Base-by-base conservation (phyloP, 2,329 filamentous ascomycete genomes). In the Ophiostoma populinum region DNA sequence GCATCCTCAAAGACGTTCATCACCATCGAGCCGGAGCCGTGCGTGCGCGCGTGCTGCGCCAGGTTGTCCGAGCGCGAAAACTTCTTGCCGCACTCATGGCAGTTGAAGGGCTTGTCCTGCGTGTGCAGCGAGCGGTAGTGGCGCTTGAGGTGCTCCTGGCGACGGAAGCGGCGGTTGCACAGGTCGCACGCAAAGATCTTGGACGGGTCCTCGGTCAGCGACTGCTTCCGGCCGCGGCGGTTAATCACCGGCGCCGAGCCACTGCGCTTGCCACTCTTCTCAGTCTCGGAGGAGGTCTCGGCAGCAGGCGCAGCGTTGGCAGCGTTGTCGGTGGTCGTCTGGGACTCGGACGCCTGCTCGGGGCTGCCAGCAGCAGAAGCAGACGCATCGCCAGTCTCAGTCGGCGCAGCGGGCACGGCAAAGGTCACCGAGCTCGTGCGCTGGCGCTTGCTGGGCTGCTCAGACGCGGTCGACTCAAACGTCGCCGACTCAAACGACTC, bases 51-150 rank as follows among this genome's bases (percentile, higher is more conserved):
- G 55, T 98, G 90, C 61, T 98, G 90, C 17, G 85, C 81, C 12
- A 98, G 71, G 65, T 98, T 98, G 61, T 98, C 90, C 48, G 82
- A 92, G 49, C 90, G 79, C 15, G 87, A 95, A 63, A 95, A 98
- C 66, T 92, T 94, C 78, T 98, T 98, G 49, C 90, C 87, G 51
- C 90, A 98, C 62, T 98, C 87, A 45, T 75, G 72, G 67, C 90
- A 98, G 62, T 92, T 83, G 50, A 95, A 98, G 5, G 90, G 90
- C 75, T 95, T 98, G 55, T 95, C 90, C 52, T 92, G 79, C 1
- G 90, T 98, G 67, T 98, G 90, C 32, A 98, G 82, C 39, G 90
- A 95, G 47, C 90, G 78, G 67, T 93, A 93, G 65, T 98, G 90
- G 43, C 90, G 81, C 75, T 98, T 98, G 41, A 98, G 73, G 53